Evolutionary conservation across 73 alveolate species (phyloP).

Genomic region (Stentor coeruleus): DNA sequence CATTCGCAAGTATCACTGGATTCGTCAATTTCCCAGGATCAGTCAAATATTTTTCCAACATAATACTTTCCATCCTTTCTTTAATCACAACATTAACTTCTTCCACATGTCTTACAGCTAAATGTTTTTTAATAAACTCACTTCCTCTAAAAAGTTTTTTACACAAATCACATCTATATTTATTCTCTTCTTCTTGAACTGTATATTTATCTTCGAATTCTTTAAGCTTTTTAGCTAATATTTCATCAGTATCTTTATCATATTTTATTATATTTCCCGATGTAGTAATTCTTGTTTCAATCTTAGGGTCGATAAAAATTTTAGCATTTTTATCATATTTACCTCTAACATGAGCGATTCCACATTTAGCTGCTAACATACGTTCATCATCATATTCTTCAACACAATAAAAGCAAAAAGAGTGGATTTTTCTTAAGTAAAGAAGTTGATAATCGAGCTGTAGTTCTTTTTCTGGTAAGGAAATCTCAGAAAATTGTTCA

Average conservation of each 20-base stretch:
- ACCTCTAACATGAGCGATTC: slow-evolving; percentile 74
- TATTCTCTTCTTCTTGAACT: slow-evolving; percentile 35
- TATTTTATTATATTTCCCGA: slow-evolving; percentile 12
- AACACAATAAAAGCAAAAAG: slow-evolving; percentile 87
- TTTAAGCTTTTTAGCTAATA: slow-evolving; percentile 44
- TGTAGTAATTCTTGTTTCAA: neutral
- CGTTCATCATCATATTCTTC: slow-evolving; percentile 91
- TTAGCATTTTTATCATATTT: slow-evolving; percentile 31
- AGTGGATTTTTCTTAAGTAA: slow-evolving; percentile 84
- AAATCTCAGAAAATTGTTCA: slow-evolving; percentile 31
- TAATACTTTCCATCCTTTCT: slow-evolving; percentile 50
- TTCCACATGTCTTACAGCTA: slow-evolving; percentile 66
- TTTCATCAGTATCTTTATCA: slow-evolving; percentile 15
- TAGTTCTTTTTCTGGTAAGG: slow-evolving; percentile 18
- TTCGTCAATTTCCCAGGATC: slow-evolving; percentile 51
- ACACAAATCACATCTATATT: slow-evolving; percentile 66
- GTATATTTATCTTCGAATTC: slow-evolving; percentile 55
- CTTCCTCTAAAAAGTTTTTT: slow-evolving; percentile 68
- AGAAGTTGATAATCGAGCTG: slow-evolving; percentile 71
- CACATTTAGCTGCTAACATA: slow-evolving; percentile 84
- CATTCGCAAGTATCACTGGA: slow-evolving; percentile 13
- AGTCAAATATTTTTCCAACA: slow-evolving; percentile 67
- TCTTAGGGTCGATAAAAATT: neutral
- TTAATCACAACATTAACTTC: slow-evolving; percentile 38
- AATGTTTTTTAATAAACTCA: slow-evolving; percentile 78